These are phyloP conservation scores for Epichloe scottii DNA, from an alignment of 2,329 filamentous ascomycete species.

Conservation along the genomic window DNA sequence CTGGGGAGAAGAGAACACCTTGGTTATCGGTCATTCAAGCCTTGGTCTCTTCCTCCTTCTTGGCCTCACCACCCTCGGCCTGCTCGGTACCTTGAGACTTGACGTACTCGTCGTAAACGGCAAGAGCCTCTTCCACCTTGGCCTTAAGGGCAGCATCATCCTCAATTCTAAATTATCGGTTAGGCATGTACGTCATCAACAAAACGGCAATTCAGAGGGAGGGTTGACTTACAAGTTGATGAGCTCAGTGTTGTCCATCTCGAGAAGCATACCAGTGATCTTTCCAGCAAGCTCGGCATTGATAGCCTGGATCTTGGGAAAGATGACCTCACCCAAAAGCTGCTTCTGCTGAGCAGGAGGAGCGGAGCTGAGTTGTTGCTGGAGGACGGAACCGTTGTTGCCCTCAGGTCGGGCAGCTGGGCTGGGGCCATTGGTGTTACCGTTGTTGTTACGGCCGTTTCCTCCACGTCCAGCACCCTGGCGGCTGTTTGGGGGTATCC, in stretches of 20 bases:
- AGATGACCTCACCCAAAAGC: slow-evolving; percentile 92
- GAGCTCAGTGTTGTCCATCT: slow-evolving; percentile 96
- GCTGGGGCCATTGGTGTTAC: slow-evolving; percentile 30
- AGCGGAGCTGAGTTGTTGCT: slow-evolving; percentile 43
- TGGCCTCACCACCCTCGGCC: slow-evolving; percentile 25
- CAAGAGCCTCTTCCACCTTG: slow-evolving; percentile 96
- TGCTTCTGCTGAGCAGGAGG: slow-evolving; percentile 84
- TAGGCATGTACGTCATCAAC: background rate
- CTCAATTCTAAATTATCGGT: slow-evolving; percentile 52
- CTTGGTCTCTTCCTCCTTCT: slow-evolving; percentile 38
- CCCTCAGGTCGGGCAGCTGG: slow-evolving; percentile 35
- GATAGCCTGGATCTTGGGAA: slow-evolving; percentile 93
- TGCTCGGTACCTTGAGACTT: slow-evolving; percentile 54
- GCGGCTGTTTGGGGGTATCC: slow-evolving; percentile 46
- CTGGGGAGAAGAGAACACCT: slow-evolving; percentile 3
- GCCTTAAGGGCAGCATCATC: slow-evolving; percentile 78
- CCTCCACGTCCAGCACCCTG: slow-evolving; percentile 37
- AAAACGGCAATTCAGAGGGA: background rate
- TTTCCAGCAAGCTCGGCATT: slow-evolving; percentile 95
- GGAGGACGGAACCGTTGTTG: slow-evolving; percentile 29
- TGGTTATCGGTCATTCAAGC: slow-evolving; percentile 17
- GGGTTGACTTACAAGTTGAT: slow-evolving; percentile 73
- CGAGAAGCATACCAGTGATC: slow-evolving; percentile 98
- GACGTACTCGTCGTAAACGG: slow-evolving; percentile 96
- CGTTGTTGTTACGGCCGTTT: slow-evolving; percentile 12